Percentiles rank a stretch among this genome's conserved stretches.
phyloP scores from a whole-genome alignment of 495 filamentous ascomycete species.

The Talaromyces trachyspermus region DNA sequence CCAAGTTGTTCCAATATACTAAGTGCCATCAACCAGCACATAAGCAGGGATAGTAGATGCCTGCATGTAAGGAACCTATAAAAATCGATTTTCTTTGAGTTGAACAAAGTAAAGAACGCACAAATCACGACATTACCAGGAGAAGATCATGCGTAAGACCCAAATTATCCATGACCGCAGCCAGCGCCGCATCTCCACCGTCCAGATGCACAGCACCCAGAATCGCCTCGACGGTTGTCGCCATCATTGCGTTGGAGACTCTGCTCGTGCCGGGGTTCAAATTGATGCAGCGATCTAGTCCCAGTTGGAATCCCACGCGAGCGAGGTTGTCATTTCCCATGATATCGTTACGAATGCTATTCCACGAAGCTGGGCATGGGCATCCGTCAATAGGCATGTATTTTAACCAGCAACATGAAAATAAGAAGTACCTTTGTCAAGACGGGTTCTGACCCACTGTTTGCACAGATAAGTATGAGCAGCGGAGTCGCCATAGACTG shows the following conservation, averaged over 20 bases:
- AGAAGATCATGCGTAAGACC: background rate
- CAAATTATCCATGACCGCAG: background rate
- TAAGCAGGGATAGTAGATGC: too few species aligned
- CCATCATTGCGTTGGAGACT: conserved; percentile 10
- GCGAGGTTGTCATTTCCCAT: conserved; percentile 8
- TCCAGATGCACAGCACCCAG: conserved; percentile 10
- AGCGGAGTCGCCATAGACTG: background rate
- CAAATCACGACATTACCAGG: conserved; percentile 5
- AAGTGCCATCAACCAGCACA: too few species aligned
- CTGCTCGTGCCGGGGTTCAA: conserved; percentile 5
- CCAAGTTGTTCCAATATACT: too few species aligned
- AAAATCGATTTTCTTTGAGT: too few species aligned
- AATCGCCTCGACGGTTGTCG: conserved; percentile 12
- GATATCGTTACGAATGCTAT: background rate
- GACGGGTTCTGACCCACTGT: background rate
- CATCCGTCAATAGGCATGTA: background rate
- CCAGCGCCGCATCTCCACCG: background rate
- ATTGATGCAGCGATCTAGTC: conserved; percentile 7
- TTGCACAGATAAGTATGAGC: background rate
- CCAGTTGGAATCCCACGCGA: background rate
- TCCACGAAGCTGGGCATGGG: background rate
- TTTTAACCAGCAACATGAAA: background rate
- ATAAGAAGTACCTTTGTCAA: background rate
- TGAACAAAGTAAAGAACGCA: too few species aligned
- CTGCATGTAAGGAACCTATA: too few species aligned